Evolutionary conservation across 176 grass and related monocot genomes (phyloP).

Genomic region (Ensete glaucum): DNA sequence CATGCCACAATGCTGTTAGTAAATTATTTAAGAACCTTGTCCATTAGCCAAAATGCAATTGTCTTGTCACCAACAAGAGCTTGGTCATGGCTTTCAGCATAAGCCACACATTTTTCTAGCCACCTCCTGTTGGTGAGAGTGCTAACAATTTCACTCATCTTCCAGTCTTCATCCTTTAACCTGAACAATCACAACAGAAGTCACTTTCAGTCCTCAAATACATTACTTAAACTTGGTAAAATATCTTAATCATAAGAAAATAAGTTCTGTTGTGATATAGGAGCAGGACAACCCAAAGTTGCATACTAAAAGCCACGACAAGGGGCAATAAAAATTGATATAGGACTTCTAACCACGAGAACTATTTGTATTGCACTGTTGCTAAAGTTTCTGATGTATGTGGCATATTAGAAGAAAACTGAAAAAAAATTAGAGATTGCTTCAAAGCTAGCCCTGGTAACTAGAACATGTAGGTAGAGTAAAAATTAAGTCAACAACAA

Average conservation of each 20-base stretch:
- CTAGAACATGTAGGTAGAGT: too few species aligned
- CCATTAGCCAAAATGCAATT: conserved; percentile 89
- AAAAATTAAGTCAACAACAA: too few species aligned
- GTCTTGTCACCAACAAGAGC: conserved; percentile 98
- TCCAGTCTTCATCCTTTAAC: conserved; percentile 73
- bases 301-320: background rate
- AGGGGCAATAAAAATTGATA: background rate
- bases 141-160: conserved; percentile 87
- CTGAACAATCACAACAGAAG: conserved; percentile 25
- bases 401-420: background rate
- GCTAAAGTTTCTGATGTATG: too few species aligned
- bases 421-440: background rate
- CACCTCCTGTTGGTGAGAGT: conserved; percentile 93
- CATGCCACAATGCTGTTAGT: background rate
- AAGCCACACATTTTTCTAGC: conserved; percentile 86
- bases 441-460: too few species aligned
- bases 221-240: background rate
- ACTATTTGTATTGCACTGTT: too few species aligned
- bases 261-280: background rate
- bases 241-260: background rate
- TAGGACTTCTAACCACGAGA: too few species aligned
- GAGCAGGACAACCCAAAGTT: background rate
- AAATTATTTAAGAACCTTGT: conserved; percentile 11
- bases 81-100: conserved; percentile 98
- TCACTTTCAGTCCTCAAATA: background rate